Conservation (phyloP, 163 green algal species). For the Chlamydomonas reinhardtii region DNA sequence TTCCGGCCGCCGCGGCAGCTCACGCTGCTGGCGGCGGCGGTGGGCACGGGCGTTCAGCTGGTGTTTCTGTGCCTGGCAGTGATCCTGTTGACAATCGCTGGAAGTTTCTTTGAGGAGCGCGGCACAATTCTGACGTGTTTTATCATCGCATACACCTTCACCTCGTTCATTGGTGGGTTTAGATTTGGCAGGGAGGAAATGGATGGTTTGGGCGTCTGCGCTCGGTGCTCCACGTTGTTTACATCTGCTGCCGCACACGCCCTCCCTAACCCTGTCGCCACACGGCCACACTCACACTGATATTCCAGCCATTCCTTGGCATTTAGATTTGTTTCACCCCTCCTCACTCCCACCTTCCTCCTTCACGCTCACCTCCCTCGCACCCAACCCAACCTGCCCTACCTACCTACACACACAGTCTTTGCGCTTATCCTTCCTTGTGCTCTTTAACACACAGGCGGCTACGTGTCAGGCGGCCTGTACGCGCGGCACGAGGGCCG, state of each 20-base stretch:
- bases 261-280: too few species aligned
- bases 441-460: too few species aligned
- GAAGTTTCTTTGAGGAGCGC: conserved; percentile 66
- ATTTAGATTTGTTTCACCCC: too few species aligned
- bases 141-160: conserved; percentile 96
- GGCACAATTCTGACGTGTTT: conserved; percentile 79
- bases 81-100: conserved; percentile 92
- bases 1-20: conserved; percentile 88
- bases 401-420: too few species aligned
- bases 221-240: too few species aligned
- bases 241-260: too few species aligned
- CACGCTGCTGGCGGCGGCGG: conserved; percentile 84
- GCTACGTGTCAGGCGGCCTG: conserved; percentile 90
- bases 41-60: conserved; percentile 94
- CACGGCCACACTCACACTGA: too few species aligned
- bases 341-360: too few species aligned
- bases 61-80: conserved; percentile 85
- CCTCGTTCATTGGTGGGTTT: conserved; percentile 84
- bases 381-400: background rate
- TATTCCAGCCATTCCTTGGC: too few species aligned
- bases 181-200: too few species aligned
- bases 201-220: too few species aligned
- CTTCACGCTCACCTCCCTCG: background rate
- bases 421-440: too few species aligned
- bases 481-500: conserved; percentile 90